These are phyloP conservation scores for Sapria himalayana DNA, from an alignment of 345 rosid species.

Conservation along the genomic window DNA sequence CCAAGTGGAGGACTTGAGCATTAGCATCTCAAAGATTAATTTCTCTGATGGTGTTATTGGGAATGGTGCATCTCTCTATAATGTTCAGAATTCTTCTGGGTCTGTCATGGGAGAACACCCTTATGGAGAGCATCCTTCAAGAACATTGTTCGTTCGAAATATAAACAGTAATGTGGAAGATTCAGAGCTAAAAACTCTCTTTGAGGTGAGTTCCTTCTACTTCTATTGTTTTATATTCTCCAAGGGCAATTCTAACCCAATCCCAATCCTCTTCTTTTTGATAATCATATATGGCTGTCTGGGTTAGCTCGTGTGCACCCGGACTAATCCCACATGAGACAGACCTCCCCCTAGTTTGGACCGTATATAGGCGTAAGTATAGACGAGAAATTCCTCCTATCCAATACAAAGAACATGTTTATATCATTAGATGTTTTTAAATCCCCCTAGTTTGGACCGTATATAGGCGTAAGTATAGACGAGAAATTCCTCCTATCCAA, in stretches of 20 bases:
- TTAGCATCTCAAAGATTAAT: constrained; percentile 20
- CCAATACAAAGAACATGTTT: too few relatives aligned
- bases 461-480: too few relatives aligned
- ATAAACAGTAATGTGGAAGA: constrained; percentile 63
- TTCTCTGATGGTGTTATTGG: constrained; percentile 27
- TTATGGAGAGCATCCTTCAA: constrained; percentile 62
- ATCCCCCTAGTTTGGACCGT: too few relatives aligned
- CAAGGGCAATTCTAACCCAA: too few relatives aligned
- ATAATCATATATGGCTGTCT: too few relatives aligned
- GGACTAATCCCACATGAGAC: constrained; percentile 6
- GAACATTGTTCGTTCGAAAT: constrained; percentile 61
- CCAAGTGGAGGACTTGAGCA: constrained; percentile 23
- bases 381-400: too few relatives aligned
- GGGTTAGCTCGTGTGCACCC: too few relatives aligned
- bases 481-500: too few relatives aligned
- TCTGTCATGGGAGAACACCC: constrained; percentile 63
- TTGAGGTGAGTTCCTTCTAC: constrained; percentile 28
- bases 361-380: too few relatives aligned
- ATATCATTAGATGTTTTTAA: too few relatives aligned
- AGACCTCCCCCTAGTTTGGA: background rate
- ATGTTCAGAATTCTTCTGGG: constrained; percentile 34
- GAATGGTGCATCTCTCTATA: constrained; percentile 21
- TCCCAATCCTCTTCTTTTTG: too few relatives aligned
- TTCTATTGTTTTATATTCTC: too few relatives aligned
- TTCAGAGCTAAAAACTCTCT: constrained; percentile 31